phyloP scores from a whole-genome alignment of 768 basidiomycete species.

The Lactifluus hygrophoroides region DNA sequence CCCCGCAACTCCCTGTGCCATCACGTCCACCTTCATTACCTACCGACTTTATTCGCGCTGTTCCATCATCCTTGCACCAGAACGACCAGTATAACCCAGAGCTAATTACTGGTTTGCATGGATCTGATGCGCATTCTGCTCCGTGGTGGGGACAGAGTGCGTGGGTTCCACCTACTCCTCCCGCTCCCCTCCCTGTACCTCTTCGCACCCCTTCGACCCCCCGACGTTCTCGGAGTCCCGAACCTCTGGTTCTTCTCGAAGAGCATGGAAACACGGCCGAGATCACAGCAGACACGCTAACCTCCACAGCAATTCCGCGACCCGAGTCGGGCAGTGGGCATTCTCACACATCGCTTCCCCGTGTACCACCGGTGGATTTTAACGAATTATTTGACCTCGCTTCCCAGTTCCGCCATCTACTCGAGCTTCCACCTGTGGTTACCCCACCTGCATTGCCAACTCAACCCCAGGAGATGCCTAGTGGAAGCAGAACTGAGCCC shows the following conservation, averaged over 20 bases:
- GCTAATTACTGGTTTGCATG: background rate
- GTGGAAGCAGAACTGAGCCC: background rate
- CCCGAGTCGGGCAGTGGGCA: background rate
- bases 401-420: constrained; percentile 20
- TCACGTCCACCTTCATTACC: constrained; percentile 11
- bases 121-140: background rate
- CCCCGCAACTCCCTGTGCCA: constrained; percentile 14
- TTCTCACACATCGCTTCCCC: constrained; percentile 13
- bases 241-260: background rate
- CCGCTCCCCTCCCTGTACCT: constrained; percentile 9
- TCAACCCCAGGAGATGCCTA: background rate
- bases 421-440: constrained; percentile 16
- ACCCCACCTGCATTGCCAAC: constrained; percentile 2
- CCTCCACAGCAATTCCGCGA: background rate
- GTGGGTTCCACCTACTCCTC: constrained; percentile 14
- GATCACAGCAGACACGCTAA: background rate
- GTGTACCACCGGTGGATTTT: constrained; percentile 18
- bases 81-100: background rate
- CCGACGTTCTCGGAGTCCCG: constrained; percentile 5
- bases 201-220: constrained; percentile 10
- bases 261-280: background rate
- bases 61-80: constrained; percentile 11
- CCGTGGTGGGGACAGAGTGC: constrained; percentile 13
- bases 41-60: constrained; percentile 3
- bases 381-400: constrained; percentile 21